Conservation (phyloP, 768 basidiomycete genomes). For the Auriculariales sp. region DNA sequence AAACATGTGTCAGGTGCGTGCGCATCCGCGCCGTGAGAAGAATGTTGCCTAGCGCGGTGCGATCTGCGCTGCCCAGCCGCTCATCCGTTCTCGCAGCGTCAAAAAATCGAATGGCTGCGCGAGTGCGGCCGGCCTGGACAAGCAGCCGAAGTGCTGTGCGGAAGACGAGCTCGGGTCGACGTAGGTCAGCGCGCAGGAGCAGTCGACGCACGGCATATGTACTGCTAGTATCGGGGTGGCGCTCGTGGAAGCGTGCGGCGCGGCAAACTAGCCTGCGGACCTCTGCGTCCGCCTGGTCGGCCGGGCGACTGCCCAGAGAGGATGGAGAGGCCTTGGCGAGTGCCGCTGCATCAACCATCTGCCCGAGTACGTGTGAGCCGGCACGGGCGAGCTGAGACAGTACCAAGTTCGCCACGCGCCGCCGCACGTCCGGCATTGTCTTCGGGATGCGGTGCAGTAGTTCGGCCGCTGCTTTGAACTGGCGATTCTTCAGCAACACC, state of each 20-base stretch:
- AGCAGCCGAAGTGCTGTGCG: constrained; percentile 22
- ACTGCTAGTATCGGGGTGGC: neutral
- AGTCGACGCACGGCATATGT: neutral
- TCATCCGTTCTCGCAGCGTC: constrained; percentile 10
- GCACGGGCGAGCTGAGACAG: neutral
- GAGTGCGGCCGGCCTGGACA: constrained; percentile 25
- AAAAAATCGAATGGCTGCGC: constrained; percentile 31
- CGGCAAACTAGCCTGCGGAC: neutral
- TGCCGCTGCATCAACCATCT: neutral
- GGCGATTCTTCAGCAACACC: neutral
- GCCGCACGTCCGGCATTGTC: neutral
- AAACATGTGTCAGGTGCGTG: too few relatives aligned
- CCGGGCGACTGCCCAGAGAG: neutral
- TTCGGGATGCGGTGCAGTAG: neutral
- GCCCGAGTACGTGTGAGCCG: neutral
- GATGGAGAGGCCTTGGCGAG: too few relatives aligned
- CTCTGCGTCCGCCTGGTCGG: too few relatives aligned
- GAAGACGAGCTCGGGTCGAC: constrained; percentile 14
- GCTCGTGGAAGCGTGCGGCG: neutral
- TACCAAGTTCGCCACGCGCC: neutral
- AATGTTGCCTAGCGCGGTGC: constrained; percentile 39
- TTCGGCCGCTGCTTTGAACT: neutral
- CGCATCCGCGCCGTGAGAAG: constrained; percentile 33
- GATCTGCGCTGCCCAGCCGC: constrained; percentile 16
- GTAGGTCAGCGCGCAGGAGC: too few relatives aligned